Conservation (phyloP, 495 filamentous ascomycete genomes). For the Annulohypoxylon stygium region DNA sequence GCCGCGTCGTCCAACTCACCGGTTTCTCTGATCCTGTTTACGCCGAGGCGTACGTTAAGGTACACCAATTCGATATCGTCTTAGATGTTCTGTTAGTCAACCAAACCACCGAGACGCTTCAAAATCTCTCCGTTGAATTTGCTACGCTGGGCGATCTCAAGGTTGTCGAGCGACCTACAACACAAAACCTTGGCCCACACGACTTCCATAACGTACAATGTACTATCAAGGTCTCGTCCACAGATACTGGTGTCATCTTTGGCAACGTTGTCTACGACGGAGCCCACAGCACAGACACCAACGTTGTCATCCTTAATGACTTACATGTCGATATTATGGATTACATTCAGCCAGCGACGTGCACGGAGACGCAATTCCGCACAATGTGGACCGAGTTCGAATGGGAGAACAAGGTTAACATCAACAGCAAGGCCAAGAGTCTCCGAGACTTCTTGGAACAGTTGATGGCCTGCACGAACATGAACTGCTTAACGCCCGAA, state of each 20-base stretch:
- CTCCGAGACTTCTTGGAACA: constrained; percentile 93
- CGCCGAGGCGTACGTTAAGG: constrained; percentile 97
- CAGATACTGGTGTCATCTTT: constrained; percentile 99
- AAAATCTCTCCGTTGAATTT: constrained; percentile 98
- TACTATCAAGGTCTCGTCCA: constrained; percentile 99
- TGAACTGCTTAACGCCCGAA: constrained; percentile 97
- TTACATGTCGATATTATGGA: constrained; percentile 99
- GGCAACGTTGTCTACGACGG: constrained; percentile 99
- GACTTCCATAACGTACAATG: constrained; percentile 98
- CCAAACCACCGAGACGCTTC: constrained; percentile 95
- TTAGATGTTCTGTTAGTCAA: constrained; percentile 97
- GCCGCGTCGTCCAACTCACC: constrained; percentile 95
- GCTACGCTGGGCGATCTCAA: constrained; percentile 98
- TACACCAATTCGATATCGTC: constrained; percentile 99
- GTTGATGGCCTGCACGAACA: constrained; percentile 97
- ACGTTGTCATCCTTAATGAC: constrained; percentile 98
- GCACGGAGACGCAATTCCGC: constrained; percentile 97
- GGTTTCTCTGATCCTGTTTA: constrained; percentile 99
- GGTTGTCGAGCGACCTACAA: constrained; percentile 95
- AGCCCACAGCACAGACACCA: constrained; percentile 92
- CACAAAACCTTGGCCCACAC: constrained; percentile 92
- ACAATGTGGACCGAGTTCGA: constrained; percentile 99
- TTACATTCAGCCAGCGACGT: constrained; percentile 97
- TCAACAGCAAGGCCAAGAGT: constrained; percentile 94
- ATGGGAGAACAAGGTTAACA: constrained; percentile 99